Conservation (phyloP, 2,329 filamentous ascomycete genomes). For the Colletotrichum viniferum region DNA sequence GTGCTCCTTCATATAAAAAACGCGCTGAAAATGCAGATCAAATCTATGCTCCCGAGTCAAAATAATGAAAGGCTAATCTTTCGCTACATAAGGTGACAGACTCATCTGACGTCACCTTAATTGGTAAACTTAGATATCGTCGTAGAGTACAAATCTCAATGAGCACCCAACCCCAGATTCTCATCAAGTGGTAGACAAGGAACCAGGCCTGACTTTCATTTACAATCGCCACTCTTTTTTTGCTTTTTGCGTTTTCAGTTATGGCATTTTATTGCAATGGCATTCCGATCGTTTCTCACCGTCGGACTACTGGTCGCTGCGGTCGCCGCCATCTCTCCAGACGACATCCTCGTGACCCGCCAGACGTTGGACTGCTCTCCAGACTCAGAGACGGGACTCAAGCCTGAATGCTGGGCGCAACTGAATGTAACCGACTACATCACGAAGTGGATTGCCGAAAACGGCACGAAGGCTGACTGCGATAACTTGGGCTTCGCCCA, state of each 20-base stretch:
- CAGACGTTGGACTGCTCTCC: background rate
- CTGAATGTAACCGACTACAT: slow-evolving; percentile 28
- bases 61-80: background rate
- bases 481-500: slow-evolving; percentile 29
- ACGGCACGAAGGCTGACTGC: slow-evolving; percentile 28
- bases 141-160: background rate
- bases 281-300: background rate
- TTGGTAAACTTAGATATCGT: background rate
- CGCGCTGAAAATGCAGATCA: background rate
- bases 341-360: background rate
- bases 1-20: background rate
- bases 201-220: background rate
- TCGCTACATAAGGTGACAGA: background rate
- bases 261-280: background rate
- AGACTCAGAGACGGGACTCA: slow-evolving; percentile 17
- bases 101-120: background rate
- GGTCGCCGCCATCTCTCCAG: background rate
- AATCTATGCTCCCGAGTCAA: background rate
- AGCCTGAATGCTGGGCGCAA: slow-evolving; percentile 26
- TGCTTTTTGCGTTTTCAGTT: background rate
- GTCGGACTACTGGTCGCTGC: background rate
- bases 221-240: background rate
- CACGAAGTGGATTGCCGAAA: slow-evolving; percentile 27
- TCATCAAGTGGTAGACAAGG: too few relatives aligned
- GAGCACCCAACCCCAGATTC: background rate